Base-by-base conservation (phyloP, 768 basidiomycete genomes). In the Hebeloma cylindrosporum region DNA sequence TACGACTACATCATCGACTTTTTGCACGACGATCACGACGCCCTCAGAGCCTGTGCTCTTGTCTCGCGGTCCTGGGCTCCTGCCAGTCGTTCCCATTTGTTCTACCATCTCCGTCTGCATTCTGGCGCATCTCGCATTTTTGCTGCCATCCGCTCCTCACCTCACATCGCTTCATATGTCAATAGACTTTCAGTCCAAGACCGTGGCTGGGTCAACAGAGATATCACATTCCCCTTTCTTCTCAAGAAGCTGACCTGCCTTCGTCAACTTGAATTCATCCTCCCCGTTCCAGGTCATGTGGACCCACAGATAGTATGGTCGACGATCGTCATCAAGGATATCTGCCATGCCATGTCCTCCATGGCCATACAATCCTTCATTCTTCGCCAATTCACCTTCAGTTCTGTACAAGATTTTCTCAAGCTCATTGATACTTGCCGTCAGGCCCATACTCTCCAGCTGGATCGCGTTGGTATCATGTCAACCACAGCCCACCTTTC, bases 1-100 rank as follows among this genome's bases (percentile, higher is more conserved):
- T 52, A 57, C 39, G 59, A 58, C 41, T 47, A 57, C 41, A 60
- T 65, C 29, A 59, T 65, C 42, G 60, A 58, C 22, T 63, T 61
- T 41, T 42, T 66, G 11, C 58, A 60, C 40, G 58, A 59, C 34
- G 55, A 59, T 25, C 45, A 51, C 3, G 18, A 21, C n/a, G 39
- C 60, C 13, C 55, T 64, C 14, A 44, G 54, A 16, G 46, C 58
- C 8, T 62, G 60, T 43, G 50, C 59, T 17, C 54, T 59, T 17
- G 61, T 63, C 16, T 58, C 57, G 26, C 54, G 47, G 14, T 42
- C 50, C n/a, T 66, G 60, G 63, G 47, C 60, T 8, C 53, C 53
- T 26, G 38, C 54, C 17, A 58, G 55, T 40, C 58, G 62, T 21
- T 47, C 31, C 35, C 60, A 61, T 41, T 50, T 64, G 22, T 61